These are phyloP conservation scores for Rosa rugosa DNA, from an alignment of 306 rosid species.

Conservation along the genomic window DNA sequence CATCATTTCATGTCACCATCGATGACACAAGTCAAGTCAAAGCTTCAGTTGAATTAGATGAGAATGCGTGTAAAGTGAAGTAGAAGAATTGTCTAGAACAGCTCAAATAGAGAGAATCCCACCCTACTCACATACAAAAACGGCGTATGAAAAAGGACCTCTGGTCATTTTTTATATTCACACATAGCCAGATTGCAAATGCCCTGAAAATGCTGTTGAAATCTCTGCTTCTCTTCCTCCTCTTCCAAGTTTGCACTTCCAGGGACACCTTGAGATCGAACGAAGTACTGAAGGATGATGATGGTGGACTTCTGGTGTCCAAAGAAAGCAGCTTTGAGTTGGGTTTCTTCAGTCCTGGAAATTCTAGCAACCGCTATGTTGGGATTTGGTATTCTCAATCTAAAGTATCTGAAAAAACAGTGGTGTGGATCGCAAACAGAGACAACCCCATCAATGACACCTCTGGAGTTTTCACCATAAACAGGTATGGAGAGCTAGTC, in stretches of 20 bases:
- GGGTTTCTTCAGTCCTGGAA: slow-evolving; percentile 20
- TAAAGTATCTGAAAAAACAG: background rate
- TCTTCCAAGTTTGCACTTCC: background rate
- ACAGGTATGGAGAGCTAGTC: slow-evolving; percentile 1
- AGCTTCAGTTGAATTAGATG: too few species aligned
- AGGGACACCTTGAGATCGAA: background rate
- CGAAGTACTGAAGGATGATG: slow-evolving; percentile 37
- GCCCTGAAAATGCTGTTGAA: background rate
- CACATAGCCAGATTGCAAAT: background rate
- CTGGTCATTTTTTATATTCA: background rate
- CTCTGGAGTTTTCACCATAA: slow-evolving; percentile 12
- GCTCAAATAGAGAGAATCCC: background rate
- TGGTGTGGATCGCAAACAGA: slow-evolving; percentile 45
- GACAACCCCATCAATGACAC: slow-evolving; percentile 30
- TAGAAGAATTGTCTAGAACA: background rate
- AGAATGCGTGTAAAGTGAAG: too few species aligned
- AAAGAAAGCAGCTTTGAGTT: slow-evolving; percentile 37
- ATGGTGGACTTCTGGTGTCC: slow-evolving; percentile 38
- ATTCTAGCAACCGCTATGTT: background rate
- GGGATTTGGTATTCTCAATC: slow-evolving; percentile 48
- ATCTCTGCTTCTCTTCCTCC: background rate
- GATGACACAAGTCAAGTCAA: too few species aligned
- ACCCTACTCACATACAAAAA: background rate
- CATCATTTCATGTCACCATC: too few species aligned
- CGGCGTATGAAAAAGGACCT: too few species aligned